These are phyloP conservation scores for Fraxinus latifolia DNA, from an alignment of 305 asterid genomes.

Conservation along the genomic window DNA sequence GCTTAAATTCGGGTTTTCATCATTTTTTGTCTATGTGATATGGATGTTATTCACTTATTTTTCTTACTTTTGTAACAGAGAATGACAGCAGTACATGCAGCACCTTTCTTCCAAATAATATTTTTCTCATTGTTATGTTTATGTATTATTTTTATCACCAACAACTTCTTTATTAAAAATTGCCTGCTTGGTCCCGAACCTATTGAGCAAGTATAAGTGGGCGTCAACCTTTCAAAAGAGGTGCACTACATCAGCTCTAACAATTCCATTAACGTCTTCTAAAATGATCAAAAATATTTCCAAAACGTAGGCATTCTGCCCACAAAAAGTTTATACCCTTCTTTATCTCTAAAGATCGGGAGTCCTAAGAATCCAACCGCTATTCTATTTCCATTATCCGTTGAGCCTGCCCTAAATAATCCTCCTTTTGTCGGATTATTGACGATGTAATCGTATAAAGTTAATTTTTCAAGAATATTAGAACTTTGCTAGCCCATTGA, in stretches of 20 bases:
- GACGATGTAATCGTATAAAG: background rate
- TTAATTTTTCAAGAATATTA: no score
- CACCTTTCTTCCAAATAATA: background rate
- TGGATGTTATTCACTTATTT: background rate
- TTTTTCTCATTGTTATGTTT: background rate
- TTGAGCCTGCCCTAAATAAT: background rate
- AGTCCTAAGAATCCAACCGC: background rate
- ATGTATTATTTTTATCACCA: background rate
- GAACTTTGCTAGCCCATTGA: background rate
- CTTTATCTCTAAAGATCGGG: background rate
- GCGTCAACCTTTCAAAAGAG: background rate
- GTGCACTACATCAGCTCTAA: background rate
- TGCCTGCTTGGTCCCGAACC: background rate
- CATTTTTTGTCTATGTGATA: background rate
- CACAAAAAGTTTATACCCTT: background rate
- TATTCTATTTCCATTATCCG: background rate
- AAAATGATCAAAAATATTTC: no score
- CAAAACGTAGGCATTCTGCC: no score
- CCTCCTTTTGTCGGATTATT: background rate
- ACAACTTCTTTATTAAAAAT: background rate
- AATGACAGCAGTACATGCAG: background rate
- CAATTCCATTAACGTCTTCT: background rate
- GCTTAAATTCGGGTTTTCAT: background rate
- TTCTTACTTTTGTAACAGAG: background rate
- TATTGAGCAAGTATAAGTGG: background rate